These are phyloP conservation scores for Drechslerella dactyloides DNA, from an alignment of 2,329 filamentous ascomycete species.

Conservation along the genomic window DNA sequence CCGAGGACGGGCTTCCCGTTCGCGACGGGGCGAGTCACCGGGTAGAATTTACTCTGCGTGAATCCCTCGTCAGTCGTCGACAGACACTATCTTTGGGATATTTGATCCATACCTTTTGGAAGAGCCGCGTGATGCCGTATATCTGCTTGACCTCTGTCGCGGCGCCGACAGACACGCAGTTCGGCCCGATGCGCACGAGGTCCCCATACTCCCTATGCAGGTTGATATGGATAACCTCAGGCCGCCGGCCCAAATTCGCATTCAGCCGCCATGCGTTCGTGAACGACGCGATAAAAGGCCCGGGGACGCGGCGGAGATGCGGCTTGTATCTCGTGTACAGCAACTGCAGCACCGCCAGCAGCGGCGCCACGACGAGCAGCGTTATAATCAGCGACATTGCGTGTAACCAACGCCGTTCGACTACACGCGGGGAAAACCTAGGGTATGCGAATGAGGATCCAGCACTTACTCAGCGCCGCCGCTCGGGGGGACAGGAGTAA, in stretches of 20 bases:
- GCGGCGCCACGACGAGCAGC: constrained; percentile 4
- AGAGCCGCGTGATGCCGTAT: constrained; percentile 42
- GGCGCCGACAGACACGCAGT: constrained; percentile 27
- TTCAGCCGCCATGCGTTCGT: constrained; percentile 78
- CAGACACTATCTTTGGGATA: neutral
- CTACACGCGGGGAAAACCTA: neutral
- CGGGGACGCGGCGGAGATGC: constrained; percentile 63
- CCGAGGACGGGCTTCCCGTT: constrained; percentile 28
- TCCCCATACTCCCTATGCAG: constrained; percentile 76
- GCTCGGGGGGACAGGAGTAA: constrained; percentile 2
- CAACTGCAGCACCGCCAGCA: constrained; percentile 14
- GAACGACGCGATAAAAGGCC: constrained; percentile 70
- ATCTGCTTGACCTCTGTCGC: constrained; percentile 38
- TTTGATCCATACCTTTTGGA: constrained; percentile 29
- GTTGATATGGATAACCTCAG: constrained; percentile 71
- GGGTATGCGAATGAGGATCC: neutral
- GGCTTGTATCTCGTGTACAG: constrained; percentile 33
- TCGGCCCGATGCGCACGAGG: constrained; percentile 65
- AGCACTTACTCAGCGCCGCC: neutral
- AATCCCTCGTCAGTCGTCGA: neutral
- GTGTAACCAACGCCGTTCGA: neutral
- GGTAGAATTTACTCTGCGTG: constrained; percentile 37
- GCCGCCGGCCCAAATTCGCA: constrained; percentile 69
- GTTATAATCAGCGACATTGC: constrained; percentile 24
- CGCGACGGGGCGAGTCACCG: constrained; percentile 26